A percentile compares a stretch with the other conserved stretches of the same genome.
These are phyloP conservation scores for Malus sylvestris DNA, from an alignment of 306 rosid species.

Conservation along the genomic window DNA sequence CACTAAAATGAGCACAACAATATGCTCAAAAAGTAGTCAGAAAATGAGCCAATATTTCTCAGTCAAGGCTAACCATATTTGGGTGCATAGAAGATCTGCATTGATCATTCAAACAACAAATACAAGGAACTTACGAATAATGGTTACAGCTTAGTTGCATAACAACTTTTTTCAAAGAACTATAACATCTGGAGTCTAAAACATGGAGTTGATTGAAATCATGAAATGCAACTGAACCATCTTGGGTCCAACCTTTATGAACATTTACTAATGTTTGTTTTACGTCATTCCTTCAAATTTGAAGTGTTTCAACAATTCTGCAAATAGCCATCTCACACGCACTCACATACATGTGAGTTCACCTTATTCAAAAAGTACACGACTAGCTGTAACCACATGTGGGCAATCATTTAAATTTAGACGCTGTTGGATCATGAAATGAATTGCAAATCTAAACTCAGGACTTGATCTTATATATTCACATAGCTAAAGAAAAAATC, in stretches of 20 bases:
- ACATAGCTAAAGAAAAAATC: too few relatives aligned
- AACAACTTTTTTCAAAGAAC: not conserved
- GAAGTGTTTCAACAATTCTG: not conserved
- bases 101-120: not conserved
- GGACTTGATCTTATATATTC: too few relatives aligned
- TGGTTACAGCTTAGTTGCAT: not conserved
- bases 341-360: not conserved
- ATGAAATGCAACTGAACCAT: not conserved
- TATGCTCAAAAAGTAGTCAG: not conserved
- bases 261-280: not conserved
- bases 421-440: too few relatives aligned
- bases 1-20: not conserved
- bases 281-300: not conserved
- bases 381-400: too few relatives aligned
- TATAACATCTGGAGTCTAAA: not conserved
- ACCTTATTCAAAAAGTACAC: not conserved
- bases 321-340: not conserved
- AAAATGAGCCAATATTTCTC: not conserved
- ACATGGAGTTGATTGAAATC: not conserved
- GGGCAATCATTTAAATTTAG: too few relatives aligned
- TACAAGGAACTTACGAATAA: not conserved
- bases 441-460: too few relatives aligned
- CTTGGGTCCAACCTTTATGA: not conserved
- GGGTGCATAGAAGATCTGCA: not conserved
- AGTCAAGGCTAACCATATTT: not conserved